Evolutionary conservation across 108 stramenopile species (phyloP).

Genomic region (Cyclostephanos tholiformis): DNA sequence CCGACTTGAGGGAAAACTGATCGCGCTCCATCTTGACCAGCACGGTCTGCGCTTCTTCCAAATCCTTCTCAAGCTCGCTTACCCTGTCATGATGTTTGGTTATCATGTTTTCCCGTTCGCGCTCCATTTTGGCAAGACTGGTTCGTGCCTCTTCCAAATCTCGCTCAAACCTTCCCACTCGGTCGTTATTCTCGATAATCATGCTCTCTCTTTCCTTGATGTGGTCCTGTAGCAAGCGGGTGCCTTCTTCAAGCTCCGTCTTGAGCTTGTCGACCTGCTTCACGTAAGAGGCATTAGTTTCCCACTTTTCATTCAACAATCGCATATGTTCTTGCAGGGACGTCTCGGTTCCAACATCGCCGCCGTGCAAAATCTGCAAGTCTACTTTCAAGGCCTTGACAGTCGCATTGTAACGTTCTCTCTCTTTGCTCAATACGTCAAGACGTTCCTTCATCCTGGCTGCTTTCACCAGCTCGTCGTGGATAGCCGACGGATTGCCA

Average conservation of each 20-base stretch:
- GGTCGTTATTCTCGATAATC: constrained; percentile 12
- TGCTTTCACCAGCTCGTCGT: constrained; percentile 17
- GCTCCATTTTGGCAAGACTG: constrained; percentile 19
- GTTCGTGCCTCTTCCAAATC: constrained; percentile 24
- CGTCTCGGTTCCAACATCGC: constrained; percentile 34
- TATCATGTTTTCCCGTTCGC: constrained; percentile 15
- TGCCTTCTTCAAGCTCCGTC: constrained; percentile 27
- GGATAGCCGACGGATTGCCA: constrained; percentile 7
- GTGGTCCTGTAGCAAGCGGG: constrained; percentile 16
- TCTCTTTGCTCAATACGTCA: constrained; percentile 27
- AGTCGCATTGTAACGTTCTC: constrained; percentile 51
- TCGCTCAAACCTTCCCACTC: constrained; percentile 16
- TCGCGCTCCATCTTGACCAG: constrained; percentile 17
- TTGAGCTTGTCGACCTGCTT: constrained; percentile 26
- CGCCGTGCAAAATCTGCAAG: constrained; percentile 30
- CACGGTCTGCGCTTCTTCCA: constrained; percentile 14
- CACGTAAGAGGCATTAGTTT: constrained; percentile 6
- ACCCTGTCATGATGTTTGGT: constrained; percentile 19
- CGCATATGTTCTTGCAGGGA: constrained; percentile 53
- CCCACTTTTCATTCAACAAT: constrained; percentile 41
- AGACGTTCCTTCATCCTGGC: constrained; percentile 23
- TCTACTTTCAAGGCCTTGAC: constrained; percentile 50
- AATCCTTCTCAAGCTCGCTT: constrained; percentile 20
- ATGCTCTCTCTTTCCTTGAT: constrained; percentile 30
- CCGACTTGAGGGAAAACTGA: background rate